Conservation (phyloP, 495 filamentous ascomycete genomes). For the Aspergillus ellipticus region DNA sequence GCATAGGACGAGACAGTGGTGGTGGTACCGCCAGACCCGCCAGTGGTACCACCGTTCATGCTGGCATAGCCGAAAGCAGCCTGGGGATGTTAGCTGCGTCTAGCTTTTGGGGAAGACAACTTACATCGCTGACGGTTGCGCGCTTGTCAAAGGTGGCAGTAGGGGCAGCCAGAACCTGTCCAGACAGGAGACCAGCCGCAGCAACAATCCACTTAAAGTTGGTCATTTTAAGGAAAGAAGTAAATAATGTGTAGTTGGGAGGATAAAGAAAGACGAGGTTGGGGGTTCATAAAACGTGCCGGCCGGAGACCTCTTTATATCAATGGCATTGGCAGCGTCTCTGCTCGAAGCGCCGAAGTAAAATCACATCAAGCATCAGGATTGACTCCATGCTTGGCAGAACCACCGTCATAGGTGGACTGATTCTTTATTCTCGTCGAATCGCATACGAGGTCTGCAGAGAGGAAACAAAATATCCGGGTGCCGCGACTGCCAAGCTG, state of each 20-base stretch:
- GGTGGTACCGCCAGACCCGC: conserved; percentile 55
- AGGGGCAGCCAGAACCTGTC: conserved; percentile 28
- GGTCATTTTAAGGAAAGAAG: conserved; percentile 19
- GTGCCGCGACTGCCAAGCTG: not conserved
- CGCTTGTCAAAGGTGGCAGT: conserved; percentile 27
- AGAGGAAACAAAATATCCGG: conserved; percentile 1
- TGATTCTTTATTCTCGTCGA: too few relatives aligned
- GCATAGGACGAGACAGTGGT: conserved; percentile 57
- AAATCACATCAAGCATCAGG: not conserved
- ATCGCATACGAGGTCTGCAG: not conserved
- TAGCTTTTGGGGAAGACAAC: not conserved
- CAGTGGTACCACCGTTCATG: conserved; percentile 53
- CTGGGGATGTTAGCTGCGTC: conserved; percentile 6
- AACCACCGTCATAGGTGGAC: conserved; percentile 8
- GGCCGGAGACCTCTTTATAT: conserved; percentile 10
- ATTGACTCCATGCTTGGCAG: not conserved
- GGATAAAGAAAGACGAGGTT: conserved; percentile 9
- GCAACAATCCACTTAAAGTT: conserved; percentile 28
- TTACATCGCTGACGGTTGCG: conserved; percentile 26
- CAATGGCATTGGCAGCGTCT: not conserved
- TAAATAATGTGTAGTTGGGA: not conserved
- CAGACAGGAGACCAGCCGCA: conserved; percentile 25
- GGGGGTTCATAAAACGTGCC: not conserved
- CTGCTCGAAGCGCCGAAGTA: not conserved
- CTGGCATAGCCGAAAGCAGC: conserved; percentile 38